Evolutionary conservation across 2,329 filamentous ascomycete species (phyloP).

Genomic region (Pseudogymnoascus sp.): DNA sequence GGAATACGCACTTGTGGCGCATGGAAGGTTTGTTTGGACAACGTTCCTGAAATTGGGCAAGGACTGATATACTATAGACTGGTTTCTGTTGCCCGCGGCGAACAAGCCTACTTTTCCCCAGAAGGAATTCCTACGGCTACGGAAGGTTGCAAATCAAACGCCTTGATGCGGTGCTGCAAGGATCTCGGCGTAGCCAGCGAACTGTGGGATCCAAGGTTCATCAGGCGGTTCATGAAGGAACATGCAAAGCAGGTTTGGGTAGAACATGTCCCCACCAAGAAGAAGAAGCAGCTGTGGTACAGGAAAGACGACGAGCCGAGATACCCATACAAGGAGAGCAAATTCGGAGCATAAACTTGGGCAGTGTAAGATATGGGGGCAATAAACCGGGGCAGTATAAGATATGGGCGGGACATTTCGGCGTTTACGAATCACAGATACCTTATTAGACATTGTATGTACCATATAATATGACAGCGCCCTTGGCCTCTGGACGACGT

Average conservation of each 20-base stretch:
- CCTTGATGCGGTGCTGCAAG: conserved; percentile 96
- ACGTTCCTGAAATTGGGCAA: neutral
- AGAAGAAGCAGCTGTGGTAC: conserved; percentile 79
- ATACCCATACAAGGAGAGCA: conserved; percentile 51
- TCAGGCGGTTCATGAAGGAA: conserved; percentile 71
- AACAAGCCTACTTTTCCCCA: conserved; percentile 86
- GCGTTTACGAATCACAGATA: conserved; percentile 6
- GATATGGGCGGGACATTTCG: neutral
- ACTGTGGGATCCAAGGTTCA: conserved; percentile 91
- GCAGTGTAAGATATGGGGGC: neutral
- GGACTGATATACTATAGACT: conserved; percentile 49
- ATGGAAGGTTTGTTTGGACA: conserved; percentile 62
- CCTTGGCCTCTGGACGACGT: neutral
- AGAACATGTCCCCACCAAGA: conserved; percentile 80
- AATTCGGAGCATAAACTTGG: conserved; percentile 16
- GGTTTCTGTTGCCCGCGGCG: conserved; percentile 85
- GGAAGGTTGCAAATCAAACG: conserved; percentile 96
- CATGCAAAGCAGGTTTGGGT: conserved; percentile 78
- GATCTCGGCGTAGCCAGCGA: conserved; percentile 91
- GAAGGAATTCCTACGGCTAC: conserved; percentile 90
- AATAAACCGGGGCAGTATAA: neutral
- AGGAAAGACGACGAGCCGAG: conserved; percentile 72
- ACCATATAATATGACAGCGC: conserved; percentile 1
- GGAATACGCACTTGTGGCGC: conserved; percentile 85
- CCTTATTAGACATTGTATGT: conserved; percentile 3